Conservation (phyloP, 148 eudicot genomes). For the Bassia scoparia region DNA sequence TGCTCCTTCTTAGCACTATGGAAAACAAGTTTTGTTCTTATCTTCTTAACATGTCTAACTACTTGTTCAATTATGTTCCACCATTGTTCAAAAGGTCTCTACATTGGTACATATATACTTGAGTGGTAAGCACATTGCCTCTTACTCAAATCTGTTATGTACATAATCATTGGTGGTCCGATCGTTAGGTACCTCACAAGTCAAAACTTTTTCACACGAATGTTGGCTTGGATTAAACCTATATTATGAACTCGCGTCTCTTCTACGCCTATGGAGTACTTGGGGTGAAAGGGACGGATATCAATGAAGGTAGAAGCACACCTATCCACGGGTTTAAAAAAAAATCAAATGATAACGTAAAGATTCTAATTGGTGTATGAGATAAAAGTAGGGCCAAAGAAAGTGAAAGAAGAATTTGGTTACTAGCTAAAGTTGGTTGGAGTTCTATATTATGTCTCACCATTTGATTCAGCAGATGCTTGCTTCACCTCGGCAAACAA, state of each 20-base stretch:
- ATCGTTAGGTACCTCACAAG: background rate
- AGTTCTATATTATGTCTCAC: conserved; percentile 18
- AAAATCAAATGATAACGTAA: background rate
- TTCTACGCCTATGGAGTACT: background rate
- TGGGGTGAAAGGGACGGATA: background rate
- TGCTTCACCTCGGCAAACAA: conserved; percentile 29
- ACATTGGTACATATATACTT: background rate
- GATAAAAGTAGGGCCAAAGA: conserved; percentile 10
- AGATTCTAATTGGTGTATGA: conserved; percentile 5
- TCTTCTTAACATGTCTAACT: conserved; percentile 18
- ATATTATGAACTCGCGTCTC: background rate
- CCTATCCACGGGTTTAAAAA: background rate
- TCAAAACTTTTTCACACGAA: background rate
- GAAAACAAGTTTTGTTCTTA: conserved; percentile 12
- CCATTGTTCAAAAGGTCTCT: background rate
- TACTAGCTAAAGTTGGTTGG: conserved; percentile 19
- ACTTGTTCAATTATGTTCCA: conserved; percentile 14
- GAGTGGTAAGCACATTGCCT: background rate
- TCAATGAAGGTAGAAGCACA: background rate
- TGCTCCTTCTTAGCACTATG: conserved; percentile 9
- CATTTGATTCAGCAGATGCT: conserved; percentile 24
- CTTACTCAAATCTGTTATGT: background rate
- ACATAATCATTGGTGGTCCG: background rate
- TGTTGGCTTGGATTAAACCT: background rate
- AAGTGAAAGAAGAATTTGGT: conserved; percentile 18